phyloP scores from a whole-genome alignment of 2,329 filamentous ascomycete genomes.

The Pleoardoris graminearum region DNA sequence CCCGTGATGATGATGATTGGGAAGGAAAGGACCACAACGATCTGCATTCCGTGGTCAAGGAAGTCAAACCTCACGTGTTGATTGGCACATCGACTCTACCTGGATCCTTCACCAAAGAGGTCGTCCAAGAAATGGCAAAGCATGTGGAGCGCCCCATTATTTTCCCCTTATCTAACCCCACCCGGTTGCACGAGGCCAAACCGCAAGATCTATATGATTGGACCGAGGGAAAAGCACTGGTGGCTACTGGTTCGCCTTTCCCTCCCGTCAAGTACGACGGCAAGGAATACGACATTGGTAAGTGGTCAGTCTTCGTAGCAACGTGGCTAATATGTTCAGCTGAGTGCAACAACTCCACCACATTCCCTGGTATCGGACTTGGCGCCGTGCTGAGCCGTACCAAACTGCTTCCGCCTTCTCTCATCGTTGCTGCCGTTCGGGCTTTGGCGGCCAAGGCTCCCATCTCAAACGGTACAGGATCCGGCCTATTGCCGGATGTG shows the following conservation, averaged over 20 bases:
- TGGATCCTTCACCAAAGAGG: slow-evolving; percentile 72
- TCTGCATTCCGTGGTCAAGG: slow-evolving; percentile 68
- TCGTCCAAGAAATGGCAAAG: slow-evolving; percentile 74
- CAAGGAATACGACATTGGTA: slow-evolving; percentile 58
- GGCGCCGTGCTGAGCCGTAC: slow-evolving; percentile 73
- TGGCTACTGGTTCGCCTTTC: slow-evolving; percentile 85
- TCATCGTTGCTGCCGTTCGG: slow-evolving; percentile 79
- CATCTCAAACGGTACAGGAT: slow-evolving; percentile 64
- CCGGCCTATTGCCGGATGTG: slow-evolving; percentile 75
- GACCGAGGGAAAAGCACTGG: slow-evolving; percentile 76
- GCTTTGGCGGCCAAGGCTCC: slow-evolving; percentile 73
- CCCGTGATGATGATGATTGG: slow-evolving; percentile 68
- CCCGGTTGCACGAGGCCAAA: slow-evolving; percentile 77
- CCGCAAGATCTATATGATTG: slow-evolving; percentile 76
- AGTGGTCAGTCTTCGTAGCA: slow-evolving; percentile 15
- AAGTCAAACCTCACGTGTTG: slow-evolving; percentile 77
- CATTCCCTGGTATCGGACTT: slow-evolving; percentile 84
- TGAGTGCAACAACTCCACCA: slow-evolving; percentile 87
- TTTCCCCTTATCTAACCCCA: slow-evolving; percentile 85
- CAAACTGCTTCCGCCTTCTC: slow-evolving; percentile 69
- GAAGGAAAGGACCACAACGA: slow-evolving; percentile 57
- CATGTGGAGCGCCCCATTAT: slow-evolving; percentile 80
- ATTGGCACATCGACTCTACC: slow-evolving; percentile 83
- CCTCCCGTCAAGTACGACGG: slow-evolving; percentile 67
- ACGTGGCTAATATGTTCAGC: slow-evolving; percentile 51